A percentile compares a stretch with the other conserved stretches of the same genome.
Evolutionary conservation across 2,329 filamentous ascomycete genomes (phyloP).

Genomic region (Clarireedia hainanense): DNA sequence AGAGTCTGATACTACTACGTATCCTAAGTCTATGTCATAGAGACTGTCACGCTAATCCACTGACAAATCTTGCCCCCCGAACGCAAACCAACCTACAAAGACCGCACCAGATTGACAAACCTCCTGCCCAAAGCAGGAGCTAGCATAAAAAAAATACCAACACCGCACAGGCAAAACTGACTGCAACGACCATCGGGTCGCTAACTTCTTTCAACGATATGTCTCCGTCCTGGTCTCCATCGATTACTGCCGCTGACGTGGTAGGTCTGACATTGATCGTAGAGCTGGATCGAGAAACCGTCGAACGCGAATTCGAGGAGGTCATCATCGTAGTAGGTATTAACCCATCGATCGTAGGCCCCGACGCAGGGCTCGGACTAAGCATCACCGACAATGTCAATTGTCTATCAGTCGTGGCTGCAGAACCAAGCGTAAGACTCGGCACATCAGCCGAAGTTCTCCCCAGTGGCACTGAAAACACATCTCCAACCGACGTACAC

Average conservation of each 20-base stretch:
- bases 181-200: conserved; percentile 8
- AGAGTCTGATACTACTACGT: no score
- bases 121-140: conserved; percentile 11
- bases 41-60: no score
- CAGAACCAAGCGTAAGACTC: not conserved
- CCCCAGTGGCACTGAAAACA: not conserved
- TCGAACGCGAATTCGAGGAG: no score
- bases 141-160: conserved; percentile 18
- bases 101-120: no score
- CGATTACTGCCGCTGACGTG: not conserved
- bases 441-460: not conserved
- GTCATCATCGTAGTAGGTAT: no score
- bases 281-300: not conserved
- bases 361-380: no score
- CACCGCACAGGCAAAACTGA: conserved; percentile 11
- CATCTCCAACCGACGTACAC: conserved; percentile 19
- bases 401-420: not conserved
- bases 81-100: not conserved
- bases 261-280: not conserved
- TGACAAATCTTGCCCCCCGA: not conserved
- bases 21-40: no score
- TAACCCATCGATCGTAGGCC: no score
- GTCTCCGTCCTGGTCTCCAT: not conserved
- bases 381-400: no score
- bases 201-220: not conserved